These are phyloP conservation scores for Coelastrella sp. DNA, from an alignment of 139 green algal genomes.

Conservation along the genomic window DNA sequence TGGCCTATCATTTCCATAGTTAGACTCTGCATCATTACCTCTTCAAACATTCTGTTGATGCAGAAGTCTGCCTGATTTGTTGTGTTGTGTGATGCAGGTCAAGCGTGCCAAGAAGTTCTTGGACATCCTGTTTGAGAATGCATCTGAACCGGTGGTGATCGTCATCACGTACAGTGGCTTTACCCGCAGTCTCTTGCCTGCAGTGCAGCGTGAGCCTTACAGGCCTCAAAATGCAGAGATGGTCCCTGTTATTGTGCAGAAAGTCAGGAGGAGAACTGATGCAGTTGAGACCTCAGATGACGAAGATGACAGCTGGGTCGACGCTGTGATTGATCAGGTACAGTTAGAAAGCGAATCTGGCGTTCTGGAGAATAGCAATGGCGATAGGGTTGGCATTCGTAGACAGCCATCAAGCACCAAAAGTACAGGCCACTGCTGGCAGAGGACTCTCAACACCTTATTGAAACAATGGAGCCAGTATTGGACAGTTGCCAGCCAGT, in stretches of 20 bases:
- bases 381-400: not conserved
- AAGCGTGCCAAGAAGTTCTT: slow-evolving; percentile 69
- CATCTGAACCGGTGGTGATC: slow-evolving; percentile 62
- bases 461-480: too few relatives aligned
- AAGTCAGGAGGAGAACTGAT: not conserved
- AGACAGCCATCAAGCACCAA: too few relatives aligned
- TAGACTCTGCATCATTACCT: too few relatives aligned
- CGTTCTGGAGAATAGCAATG: not conserved
- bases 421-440: too few relatives aligned
- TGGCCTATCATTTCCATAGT: too few relatives aligned
- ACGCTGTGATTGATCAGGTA: not conserved
- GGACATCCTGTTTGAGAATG: slow-evolving; percentile 61
- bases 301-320: slow-evolving; percentile 25
- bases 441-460: too few relatives aligned
- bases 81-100: slow-evolving; percentile 46
- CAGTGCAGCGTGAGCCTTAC: slow-evolving; percentile 56
- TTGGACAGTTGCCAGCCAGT: too few relatives aligned
- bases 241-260: slow-evolving; percentile 50
- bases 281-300: not conserved
- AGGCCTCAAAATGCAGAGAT: slow-evolving; percentile 49
- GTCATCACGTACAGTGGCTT: slow-evolving; percentile 76
- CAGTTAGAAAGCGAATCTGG: not conserved
- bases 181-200: slow-evolving; percentile 70
- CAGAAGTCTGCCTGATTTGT: not conserved
- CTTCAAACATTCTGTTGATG: too few relatives aligned